These are phyloP conservation scores for Clarireedia hainanense DNA, from an alignment of 2,329 filamentous ascomycete genomes.

Conservation along the genomic window DNA sequence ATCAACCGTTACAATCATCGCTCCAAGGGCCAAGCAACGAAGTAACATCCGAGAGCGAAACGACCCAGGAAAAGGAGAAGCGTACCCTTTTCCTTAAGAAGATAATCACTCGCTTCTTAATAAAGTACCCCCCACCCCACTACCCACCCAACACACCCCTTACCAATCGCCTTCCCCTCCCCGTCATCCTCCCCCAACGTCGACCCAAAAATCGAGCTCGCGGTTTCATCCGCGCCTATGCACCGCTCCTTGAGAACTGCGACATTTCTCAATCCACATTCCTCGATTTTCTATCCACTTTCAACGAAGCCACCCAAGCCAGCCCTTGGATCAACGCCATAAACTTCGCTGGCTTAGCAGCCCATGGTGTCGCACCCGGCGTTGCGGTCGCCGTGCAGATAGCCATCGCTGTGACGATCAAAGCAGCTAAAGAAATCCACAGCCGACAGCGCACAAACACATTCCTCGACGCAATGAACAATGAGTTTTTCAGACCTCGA, in stretches of 20 bases:
- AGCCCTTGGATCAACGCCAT: slow-evolving; percentile 33
- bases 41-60: neutral
- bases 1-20: neutral
- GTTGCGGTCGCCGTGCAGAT: slow-evolving; percentile 36
- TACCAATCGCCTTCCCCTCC: slow-evolving; percentile 29
- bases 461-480: slow-evolving; percentile 49
- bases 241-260: slow-evolving; percentile 36
- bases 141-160: neutral
- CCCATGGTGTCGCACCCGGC: slow-evolving; percentile 30
- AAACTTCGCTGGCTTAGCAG: slow-evolving; percentile 34
- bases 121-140: neutral
- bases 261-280: slow-evolving; percentile 42
- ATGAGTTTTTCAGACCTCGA: slow-evolving; percentile 46
- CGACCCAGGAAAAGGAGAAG: neutral
- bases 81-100: neutral
- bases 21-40: neutral
- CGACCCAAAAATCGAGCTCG: slow-evolving; percentile 39
- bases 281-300: slow-evolving; percentile 39
- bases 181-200: slow-evolving; percentile 44
- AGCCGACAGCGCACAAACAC: slow-evolving; percentile 31
- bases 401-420: slow-evolving; percentile 35
- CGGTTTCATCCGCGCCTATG: slow-evolving; percentile 45
- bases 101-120: neutral
- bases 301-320: slow-evolving; percentile 36
- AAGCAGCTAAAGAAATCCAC: slow-evolving; percentile 32